Evolutionary conservation across 2,329 filamentous ascomycete species (phyloP).

Genomic region (Chaetoscypha palmicola): DNA sequence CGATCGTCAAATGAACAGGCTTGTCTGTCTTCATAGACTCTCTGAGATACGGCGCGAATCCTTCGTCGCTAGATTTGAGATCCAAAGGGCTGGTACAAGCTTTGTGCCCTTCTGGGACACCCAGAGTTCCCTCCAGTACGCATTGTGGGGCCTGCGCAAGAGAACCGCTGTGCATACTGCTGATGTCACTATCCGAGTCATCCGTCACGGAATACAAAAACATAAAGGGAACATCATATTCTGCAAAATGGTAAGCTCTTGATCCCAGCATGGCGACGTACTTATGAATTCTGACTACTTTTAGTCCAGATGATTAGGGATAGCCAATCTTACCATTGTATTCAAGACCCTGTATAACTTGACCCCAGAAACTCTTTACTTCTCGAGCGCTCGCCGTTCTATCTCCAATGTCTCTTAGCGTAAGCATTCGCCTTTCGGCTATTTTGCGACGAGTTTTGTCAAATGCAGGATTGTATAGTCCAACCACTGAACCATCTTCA

Average conservation of each 20-base stretch:
- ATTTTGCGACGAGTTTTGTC: conserved; percentile 75
- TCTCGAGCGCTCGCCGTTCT: conserved; percentile 65
- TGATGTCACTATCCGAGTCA: conserved; percentile 63
- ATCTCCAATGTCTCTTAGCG: conserved; percentile 70
- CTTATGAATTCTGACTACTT: too few relatives aligned
- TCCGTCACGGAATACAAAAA: conserved; percentile 71
- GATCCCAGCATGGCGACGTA: too few relatives aligned
- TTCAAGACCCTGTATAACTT: conserved; percentile 61
- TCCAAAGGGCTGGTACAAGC: conserved; percentile 58
- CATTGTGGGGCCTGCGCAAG: conserved; percentile 55
- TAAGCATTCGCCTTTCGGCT: conserved; percentile 73
- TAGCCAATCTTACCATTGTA: conserved; percentile 53
- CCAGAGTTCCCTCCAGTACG: conserved; percentile 64
- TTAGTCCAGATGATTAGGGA: too few relatives aligned
- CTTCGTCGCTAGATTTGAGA: conserved; percentile 59
- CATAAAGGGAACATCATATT: conserved; percentile 68
- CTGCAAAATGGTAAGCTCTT: conserved; percentile 12
- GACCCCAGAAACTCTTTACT: conserved; percentile 65
- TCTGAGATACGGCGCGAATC: conserved; percentile 69
- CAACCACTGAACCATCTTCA: conserved; percentile 64
- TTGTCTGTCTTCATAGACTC: conserved; percentile 64
- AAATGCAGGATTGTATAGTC: conserved; percentile 73
- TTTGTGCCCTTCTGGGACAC: conserved; percentile 57
- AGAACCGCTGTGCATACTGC: conserved; percentile 64
- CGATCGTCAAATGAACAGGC: conserved; percentile 61